Conservation (phyloP, 345 rosid species). For the Firmiana major region DNA sequence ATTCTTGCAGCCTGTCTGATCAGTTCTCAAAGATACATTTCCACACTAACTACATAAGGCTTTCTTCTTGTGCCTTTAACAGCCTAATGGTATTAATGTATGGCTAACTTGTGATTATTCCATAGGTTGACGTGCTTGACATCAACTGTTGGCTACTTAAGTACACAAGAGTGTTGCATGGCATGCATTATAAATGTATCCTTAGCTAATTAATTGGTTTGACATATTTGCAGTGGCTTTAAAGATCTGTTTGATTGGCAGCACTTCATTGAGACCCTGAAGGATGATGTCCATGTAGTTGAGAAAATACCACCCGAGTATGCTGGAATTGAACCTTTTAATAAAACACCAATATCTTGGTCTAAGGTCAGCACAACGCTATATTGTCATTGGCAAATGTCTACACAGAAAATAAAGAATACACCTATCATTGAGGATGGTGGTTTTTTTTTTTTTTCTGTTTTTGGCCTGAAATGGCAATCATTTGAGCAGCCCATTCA, state of each 20-base stretch:
- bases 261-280: constrained; percentile 73
- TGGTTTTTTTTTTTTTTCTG: no score
- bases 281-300: constrained; percentile 79
- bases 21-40: background rate
- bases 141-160: background rate
- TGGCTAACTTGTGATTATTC: background rate
- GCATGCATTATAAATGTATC: background rate
- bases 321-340: constrained; percentile 57
- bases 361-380: constrained; percentile 58
- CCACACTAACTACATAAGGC: background rate
- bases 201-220: constrained; percentile 2
- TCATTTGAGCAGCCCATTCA: background rate
- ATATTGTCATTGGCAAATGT: background rate
- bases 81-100: background rate
- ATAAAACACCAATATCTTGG: constrained; percentile 93
- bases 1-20: background rate
- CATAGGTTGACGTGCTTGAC: background rate
- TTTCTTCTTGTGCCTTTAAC: background rate
- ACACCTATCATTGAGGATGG: background rate
- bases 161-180: background rate
- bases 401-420: background rate
- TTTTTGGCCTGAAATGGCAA: background rate
- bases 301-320: constrained; percentile 66
- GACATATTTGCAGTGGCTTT: constrained; percentile 58
- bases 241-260: constrained; percentile 94